Evolutionary conservation across 1,139 yeast genomes (phyloP).

Genomic region (Candida tetrigidarum): DNA sequence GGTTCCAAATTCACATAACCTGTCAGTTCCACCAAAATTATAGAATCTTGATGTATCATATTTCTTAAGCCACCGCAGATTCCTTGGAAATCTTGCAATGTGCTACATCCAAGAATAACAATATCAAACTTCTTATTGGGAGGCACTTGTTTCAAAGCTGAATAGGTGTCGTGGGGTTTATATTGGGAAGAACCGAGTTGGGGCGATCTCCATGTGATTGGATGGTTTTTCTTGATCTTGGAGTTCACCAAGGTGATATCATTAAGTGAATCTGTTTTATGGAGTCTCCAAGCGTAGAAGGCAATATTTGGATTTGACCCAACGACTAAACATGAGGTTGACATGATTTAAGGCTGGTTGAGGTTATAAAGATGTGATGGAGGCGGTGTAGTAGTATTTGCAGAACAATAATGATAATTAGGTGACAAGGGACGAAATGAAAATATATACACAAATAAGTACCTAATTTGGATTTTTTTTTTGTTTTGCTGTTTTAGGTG

Average conservation of each 20-base stretch:
- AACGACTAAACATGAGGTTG: conserved; percentile 24
- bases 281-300: conserved; percentile 55
- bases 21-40: conserved; percentile 66
- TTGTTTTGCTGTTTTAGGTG: too few relatives aligned
- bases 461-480: too few relatives aligned
- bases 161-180: conserved; percentile 26
- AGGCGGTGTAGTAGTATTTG: too few relatives aligned
- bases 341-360: background rate
- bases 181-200: conserved; percentile 23
- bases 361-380: background rate
- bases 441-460: too few relatives aligned
- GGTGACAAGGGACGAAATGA: too few relatives aligned
- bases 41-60: conserved; percentile 37
- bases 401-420: too few relatives aligned
- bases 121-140: conserved; percentile 33
- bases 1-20: conserved; percentile 76
- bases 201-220: conserved; percentile 26
- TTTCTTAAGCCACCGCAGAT: conserved; percentile 31
- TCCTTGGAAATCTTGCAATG: conserved; percentile 48
- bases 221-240: conserved; percentile 17
- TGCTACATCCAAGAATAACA: conserved; percentile 37
- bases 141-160: conserved; percentile 23
- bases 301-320: conserved; percentile 54
- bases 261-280: conserved; percentile 34
- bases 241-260: conserved; percentile 40